These are phyloP conservation scores for Collybia sordida DNA, from an alignment of 768 basidiomycete species.

Conservation along the genomic window DNA sequence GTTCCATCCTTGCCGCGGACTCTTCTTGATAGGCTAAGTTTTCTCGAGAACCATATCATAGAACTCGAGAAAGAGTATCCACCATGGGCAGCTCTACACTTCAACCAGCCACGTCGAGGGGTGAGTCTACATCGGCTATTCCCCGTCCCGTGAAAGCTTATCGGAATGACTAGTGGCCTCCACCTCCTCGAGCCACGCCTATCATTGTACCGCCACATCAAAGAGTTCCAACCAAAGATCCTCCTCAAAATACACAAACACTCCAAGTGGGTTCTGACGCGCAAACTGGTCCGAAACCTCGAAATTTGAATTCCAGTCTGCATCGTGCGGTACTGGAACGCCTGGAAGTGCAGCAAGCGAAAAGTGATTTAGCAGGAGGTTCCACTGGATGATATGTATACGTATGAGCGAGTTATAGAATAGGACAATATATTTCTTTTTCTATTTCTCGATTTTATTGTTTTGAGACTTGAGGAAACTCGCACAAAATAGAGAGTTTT, in stretches of 20 bases:
- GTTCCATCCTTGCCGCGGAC: constrained; percentile 72
- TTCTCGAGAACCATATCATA: constrained; percentile 76
- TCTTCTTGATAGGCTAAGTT: constrained; percentile 62
- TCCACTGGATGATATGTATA: no score
- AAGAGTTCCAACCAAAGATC: constrained; percentile 2
- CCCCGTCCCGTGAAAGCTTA: neutral
- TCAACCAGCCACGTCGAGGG: constrained; percentile 79
- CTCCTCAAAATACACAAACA: neutral
- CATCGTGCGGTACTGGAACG: constrained; percentile 75
- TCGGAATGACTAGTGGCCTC: constrained; percentile 63
- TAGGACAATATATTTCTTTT: no score
- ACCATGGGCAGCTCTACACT: constrained; percentile 87
- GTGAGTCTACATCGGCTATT: constrained; percentile 42
- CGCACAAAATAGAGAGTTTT: no score
- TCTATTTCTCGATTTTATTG: no score
- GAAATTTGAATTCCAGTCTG: constrained; percentile 58
- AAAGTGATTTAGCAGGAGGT: constrained; percentile 40
- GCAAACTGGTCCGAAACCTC: constrained; percentile 23
- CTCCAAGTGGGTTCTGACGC: constrained; percentile 1
- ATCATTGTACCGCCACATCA: constrained; percentile 76
- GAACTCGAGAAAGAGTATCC: constrained; percentile 81
- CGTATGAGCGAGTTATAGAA: no score
- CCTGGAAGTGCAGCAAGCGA: constrained; percentile 72
- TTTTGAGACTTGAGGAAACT: no score
- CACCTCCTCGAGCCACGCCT: constrained; percentile 75